Evolutionary conservation across 352 stramenopile species (phyloP).

Genomic region (Phytophthora capsici): DNA sequence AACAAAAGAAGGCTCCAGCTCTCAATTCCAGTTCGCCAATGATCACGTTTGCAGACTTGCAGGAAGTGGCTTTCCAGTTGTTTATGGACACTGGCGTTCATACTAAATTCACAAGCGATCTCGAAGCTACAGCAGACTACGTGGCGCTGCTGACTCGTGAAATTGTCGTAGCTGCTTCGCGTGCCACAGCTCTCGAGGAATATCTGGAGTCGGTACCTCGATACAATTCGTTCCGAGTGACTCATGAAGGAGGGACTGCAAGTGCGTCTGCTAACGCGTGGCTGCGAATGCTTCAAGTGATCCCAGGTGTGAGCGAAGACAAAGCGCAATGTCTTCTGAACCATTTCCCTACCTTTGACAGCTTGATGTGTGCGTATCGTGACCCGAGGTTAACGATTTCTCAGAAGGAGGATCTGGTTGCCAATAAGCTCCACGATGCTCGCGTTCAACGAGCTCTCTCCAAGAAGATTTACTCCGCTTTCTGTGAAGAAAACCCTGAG

Average conservation of each 20-base stretch:
- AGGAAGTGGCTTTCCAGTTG: conserved; percentile 68
- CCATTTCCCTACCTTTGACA: conserved; percentile 66
- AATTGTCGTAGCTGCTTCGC: conserved; percentile 48
- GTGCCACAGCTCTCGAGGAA: conserved; percentile 52
- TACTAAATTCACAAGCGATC: conserved; percentile 71
- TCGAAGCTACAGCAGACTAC: conserved; percentile 59
- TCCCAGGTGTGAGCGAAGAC: conserved; percentile 77
- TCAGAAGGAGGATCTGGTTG: conserved; percentile 66
- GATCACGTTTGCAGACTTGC: conserved; percentile 62
- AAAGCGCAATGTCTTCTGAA: conserved; percentile 70
- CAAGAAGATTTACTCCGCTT: conserved; percentile 60
- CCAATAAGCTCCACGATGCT: conserved; percentile 52
- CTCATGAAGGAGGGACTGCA: conserved; percentile 41
- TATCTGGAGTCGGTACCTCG: conserved; percentile 64
- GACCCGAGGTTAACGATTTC: conserved; percentile 36
- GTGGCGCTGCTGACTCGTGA: conserved; percentile 65
- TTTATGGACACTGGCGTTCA: conserved; percentile 67
- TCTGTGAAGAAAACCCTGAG: conserved; percentile 49
- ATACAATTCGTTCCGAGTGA: conserved; percentile 69
- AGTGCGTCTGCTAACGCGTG: conserved; percentile 66
- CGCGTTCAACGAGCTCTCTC: conserved; percentile 58
- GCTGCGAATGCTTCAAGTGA: conserved; percentile 83
- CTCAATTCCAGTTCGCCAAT: not conserved
- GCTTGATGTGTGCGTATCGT: conserved; percentile 55
- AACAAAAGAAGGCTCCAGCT: conserved; percentile 30